phyloP scores from a whole-genome alignment of 148 eudicot species.

The Vaccinium darrowii region DNA sequence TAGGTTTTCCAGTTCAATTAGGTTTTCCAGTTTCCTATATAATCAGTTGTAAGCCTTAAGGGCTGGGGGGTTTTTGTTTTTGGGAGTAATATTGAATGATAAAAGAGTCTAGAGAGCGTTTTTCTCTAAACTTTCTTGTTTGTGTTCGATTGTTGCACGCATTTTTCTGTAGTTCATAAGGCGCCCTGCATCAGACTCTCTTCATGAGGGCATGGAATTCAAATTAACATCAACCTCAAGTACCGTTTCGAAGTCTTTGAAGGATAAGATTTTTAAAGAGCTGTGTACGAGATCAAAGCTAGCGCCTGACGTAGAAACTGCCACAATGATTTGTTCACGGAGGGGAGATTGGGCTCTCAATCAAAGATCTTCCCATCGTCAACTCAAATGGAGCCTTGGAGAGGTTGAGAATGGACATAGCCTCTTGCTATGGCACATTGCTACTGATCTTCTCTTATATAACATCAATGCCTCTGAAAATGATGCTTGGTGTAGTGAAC shows the following conservation, averaged over 20 bases:
- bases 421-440: constrained; percentile 3
- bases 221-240: background rate
- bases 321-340: background rate
- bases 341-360: background rate
- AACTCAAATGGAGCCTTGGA: constrained; percentile 7
- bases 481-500: background rate
- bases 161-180: too few species aligned
- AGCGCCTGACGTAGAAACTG: background rate
- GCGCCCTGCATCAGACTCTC: too few species aligned
- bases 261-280: background rate
- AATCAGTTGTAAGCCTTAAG: too few species aligned
- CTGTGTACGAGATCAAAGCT: background rate
- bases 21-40: too few species aligned
- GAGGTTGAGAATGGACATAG: background rate
- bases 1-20: too few species aligned
- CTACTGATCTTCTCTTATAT: background rate
- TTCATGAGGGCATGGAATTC: background rate
- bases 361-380: background rate
- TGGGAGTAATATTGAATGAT: too few species aligned
- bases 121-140: too few species aligned
- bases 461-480: background rate
- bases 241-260: background rate
- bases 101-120: too few species aligned
- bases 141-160: too few species aligned
- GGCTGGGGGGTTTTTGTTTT: too few species aligned